phyloP scores from a whole-genome alignment of 805 yeast species.

The Yarrowia keelungensis region DNA sequence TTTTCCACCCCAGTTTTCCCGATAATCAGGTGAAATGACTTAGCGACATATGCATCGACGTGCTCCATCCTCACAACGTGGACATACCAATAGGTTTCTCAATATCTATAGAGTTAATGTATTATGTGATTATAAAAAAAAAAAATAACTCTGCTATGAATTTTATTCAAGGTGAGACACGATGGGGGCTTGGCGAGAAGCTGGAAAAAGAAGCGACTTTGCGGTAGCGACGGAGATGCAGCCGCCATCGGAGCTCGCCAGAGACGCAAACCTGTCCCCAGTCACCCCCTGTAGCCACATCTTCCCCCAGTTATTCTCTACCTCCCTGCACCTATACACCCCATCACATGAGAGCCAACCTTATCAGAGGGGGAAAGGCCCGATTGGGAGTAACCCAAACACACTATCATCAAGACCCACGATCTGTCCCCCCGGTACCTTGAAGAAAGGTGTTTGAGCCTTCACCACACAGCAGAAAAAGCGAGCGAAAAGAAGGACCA shows the following conservation, averaged over 20 bases:
- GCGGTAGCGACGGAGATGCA: not conserved
- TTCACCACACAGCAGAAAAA: not conserved
- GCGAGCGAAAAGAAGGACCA: no score
- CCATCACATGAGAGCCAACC: constrained; percentile 29
- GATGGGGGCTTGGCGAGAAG: constrained; percentile 1
- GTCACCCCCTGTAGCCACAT: not conserved
- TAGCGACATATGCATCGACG: no score
- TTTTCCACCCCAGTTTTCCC: no score
- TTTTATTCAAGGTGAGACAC: not conserved
- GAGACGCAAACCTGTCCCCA: not conserved
- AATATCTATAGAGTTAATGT: no score
- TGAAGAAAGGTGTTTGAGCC: not conserved
- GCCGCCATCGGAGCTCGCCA: not conserved
- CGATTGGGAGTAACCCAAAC: constrained; percentile 39
- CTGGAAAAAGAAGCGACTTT: not conserved
- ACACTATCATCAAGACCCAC: constrained; percentile 8
- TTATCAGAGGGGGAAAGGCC: constrained; percentile 14
- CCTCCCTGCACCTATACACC: constrained; percentile 1
- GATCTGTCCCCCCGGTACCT: not conserved
- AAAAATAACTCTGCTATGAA: no score
- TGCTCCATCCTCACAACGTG: no score
- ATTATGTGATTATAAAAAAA: no score
- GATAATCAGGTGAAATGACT: no score
- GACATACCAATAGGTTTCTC: no score
- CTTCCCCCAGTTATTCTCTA: not conserved